Evolutionary conservation across 345 rosid genomes (phyloP).

Genomic region (Anacardium occidentale): DNA sequence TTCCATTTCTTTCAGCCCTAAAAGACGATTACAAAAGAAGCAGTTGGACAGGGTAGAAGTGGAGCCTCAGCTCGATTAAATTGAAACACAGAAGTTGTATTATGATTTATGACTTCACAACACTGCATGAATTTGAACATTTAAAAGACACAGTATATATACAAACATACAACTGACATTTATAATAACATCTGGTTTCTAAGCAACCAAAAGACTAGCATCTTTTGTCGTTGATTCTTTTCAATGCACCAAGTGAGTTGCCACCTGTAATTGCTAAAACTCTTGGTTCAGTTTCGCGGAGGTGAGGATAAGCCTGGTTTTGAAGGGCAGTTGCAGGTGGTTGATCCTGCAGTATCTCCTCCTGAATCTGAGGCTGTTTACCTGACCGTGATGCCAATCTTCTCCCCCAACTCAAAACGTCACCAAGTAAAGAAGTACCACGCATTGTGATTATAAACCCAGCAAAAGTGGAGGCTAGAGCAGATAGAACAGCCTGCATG

Average conservation of each 20-base stretch:
- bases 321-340: conserved; percentile 12
- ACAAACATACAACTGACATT: not conserved
- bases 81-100: not conserved
- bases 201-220: conserved; percentile 3
- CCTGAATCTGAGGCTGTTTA: conserved; percentile 28
- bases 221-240: not conserved
- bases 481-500: conserved; percentile 59
- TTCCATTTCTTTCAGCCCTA: not conserved
- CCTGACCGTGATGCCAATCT: conserved; percentile 19
- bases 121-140: not conserved
- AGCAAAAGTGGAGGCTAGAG: conserved; percentile 66
- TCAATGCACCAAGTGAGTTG: not conserved
- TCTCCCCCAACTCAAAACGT: conserved; percentile 45
- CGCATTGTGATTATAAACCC: conserved; percentile 81
- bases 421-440: conserved; percentile 44
- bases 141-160: not conserved
- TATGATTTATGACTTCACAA: not conserved
- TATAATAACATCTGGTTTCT: not conserved
- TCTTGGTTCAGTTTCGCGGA: conserved; percentile 19
- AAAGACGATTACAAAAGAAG: too few relatives aligned
- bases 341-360: too few relatives aligned
- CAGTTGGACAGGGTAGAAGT: not conserved
- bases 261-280: conserved; percentile 15
- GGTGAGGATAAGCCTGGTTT: conserved; percentile 16
- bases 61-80: too few relatives aligned